phyloP scores from a whole-genome alignment of 257 asterid species.

The Penstemon newberryi region DNA sequence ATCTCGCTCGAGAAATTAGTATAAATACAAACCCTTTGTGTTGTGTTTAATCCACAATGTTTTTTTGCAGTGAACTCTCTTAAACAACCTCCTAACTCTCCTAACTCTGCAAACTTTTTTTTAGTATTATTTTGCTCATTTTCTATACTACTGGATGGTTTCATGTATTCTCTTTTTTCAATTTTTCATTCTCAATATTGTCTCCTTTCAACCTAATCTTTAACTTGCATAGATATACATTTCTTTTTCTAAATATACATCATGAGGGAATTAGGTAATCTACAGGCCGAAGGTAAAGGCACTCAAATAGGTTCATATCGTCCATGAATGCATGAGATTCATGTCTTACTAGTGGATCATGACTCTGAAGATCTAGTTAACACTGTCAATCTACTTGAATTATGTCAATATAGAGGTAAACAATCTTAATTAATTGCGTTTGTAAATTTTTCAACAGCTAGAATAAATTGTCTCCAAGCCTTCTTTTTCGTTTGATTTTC shows the following conservation, averaged over 20 bases:
- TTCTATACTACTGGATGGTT: neutral
- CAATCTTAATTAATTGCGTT: neutral
- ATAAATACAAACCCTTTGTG: neutral
- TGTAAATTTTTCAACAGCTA: neutral
- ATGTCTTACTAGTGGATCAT: constrained; percentile 28
- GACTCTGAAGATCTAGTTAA: neutral
- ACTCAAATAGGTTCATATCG: neutral
- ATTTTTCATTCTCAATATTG: neutral
- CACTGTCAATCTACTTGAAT: constrained; percentile 12
- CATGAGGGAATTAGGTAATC: neutral
- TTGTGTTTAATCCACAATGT: too few relatives aligned
- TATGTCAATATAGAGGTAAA: constrained; percentile 20
- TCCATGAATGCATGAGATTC: constrained; percentile 4
- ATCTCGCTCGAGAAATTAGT: too few relatives aligned
- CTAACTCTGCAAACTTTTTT: neutral
- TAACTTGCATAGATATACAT: neutral
- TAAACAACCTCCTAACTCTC: neutral
- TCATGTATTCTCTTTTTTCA: too few relatives aligned
- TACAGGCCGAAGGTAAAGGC: neutral
- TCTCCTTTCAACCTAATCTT: neutral
- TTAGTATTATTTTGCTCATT: too few relatives aligned
- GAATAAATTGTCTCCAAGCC: neutral
- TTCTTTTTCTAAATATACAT: neutral
- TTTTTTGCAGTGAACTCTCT: neutral
- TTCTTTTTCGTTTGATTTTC: neutral